Conservation (phyloP, 2,329 filamentous ascomycete species). For the Neofusicoccum umdonicola region DNA sequence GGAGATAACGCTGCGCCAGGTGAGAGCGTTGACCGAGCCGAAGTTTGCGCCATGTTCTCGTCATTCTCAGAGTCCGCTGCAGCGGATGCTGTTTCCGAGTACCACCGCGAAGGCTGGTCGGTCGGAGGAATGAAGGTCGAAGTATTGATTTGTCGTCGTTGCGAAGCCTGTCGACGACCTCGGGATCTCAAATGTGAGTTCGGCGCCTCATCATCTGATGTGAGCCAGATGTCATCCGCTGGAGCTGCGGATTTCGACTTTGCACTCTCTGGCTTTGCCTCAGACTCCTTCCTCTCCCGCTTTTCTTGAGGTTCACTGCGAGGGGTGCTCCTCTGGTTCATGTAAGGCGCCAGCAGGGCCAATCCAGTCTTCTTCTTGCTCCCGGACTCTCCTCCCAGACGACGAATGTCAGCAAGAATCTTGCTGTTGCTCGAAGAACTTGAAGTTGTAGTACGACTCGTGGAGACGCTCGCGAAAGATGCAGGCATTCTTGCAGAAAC, state of each 20-base stretch:
- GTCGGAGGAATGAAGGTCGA: not conserved
- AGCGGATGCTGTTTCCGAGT: not conserved
- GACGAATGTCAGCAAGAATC: conserved; percentile 16
- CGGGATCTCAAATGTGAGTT: not conserved
- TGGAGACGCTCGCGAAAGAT: not conserved
- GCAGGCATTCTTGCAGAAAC: conserved; percentile 7
- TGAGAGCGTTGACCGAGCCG: not conserved
- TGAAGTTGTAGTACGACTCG: not conserved
- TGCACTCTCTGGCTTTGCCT: not conserved
- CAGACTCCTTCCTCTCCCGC: not conserved
- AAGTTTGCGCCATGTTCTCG: not conserved
- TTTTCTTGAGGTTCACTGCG: not conserved
- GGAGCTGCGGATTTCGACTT: not conserved
- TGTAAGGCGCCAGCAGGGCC: conserved; percentile 15
- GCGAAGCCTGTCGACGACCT: not conserved
- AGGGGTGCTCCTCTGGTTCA: not conserved
- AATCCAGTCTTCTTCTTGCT: conserved; percentile 7
- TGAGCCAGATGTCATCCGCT: conserved; percentile 15
- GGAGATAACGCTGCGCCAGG: not conserved
- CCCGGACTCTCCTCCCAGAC: conserved; percentile 7
- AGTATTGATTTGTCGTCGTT: not conserved
- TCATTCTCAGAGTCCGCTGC: not conserved
- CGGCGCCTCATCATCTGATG: conserved; percentile 9
- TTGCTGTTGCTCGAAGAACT: conserved; percentile 6
- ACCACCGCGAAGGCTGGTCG: not conserved